These are phyloP conservation scores for Beauveria medogensis DNA, from an alignment of 2,329 filamentous ascomycete species.

Conservation along the genomic window DNA sequence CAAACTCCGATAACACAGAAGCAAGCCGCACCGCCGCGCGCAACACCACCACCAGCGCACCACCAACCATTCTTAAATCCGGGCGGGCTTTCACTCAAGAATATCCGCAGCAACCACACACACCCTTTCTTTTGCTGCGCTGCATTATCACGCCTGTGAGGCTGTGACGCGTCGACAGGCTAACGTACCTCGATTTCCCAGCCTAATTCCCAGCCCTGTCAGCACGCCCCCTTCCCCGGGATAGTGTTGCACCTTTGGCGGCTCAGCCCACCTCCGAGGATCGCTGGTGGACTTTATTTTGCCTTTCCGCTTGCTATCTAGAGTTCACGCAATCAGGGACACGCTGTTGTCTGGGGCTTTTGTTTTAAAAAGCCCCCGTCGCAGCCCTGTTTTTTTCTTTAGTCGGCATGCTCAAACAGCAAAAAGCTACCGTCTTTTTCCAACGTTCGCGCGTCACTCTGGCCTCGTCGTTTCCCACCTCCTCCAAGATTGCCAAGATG, in stretches of 20 bases:
- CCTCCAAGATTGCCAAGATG: conserved; percentile 23
- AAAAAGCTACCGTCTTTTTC: conserved; percentile 30
- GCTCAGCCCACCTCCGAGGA: not conserved
- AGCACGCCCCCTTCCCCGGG: not conserved
- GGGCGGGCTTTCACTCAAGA: conserved; percentile 6
- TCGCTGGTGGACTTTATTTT: conserved; percentile 1
- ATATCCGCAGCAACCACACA: not conserved
- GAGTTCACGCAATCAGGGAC: conserved; percentile 6
- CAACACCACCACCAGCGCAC: not conserved
- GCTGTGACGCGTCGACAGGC: not conserved
- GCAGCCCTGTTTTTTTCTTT: conserved; percentile 13
- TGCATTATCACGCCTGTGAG: not conserved
- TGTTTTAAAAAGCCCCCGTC: conserved; percentile 15
- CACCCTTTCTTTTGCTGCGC: not conserved
- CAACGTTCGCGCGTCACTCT: conserved; percentile 34
- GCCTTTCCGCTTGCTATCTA: not conserved
- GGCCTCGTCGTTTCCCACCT: conserved; percentile 19
- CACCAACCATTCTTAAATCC: conserved; percentile 13
- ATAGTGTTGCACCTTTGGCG: not conserved
- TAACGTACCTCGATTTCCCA: not conserved
- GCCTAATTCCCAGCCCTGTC: conserved; percentile 1
- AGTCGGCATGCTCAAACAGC: conserved; percentile 38
- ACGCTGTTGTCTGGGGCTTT: conserved; percentile 16
- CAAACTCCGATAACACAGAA: conserved; percentile 13
- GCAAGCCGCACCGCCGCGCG: not conserved